Evolutionary conservation across 306 rosid species (phyloP).

Genomic region (Senna tora): DNA sequence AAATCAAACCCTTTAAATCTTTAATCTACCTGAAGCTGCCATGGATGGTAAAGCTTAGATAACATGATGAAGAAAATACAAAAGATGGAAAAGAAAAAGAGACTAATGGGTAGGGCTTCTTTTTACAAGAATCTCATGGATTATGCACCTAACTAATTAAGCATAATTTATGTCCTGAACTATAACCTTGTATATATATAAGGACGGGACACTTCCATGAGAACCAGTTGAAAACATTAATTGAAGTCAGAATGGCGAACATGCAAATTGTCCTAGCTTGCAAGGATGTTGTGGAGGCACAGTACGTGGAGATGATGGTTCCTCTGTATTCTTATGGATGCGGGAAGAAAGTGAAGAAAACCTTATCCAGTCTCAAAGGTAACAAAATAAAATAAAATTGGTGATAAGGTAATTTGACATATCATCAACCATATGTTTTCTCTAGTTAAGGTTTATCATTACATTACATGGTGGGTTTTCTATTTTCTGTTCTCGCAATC

Average conservation of each 20-base stretch:
- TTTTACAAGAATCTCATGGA: conserved; percentile 41
- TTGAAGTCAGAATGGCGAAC: conserved; percentile 49
- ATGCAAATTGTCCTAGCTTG: conserved; percentile 74
- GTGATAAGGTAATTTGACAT: conserved; percentile 8
- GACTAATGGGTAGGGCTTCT: background rate
- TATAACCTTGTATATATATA: conserved; percentile 34
- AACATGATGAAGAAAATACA: conserved; percentile 17
- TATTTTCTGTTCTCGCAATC: background rate
- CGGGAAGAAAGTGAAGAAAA: conserved; percentile 75
- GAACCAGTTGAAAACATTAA: conserved; percentile 13
- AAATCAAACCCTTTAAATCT: too few species aligned
- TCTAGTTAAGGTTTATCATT: background rate
- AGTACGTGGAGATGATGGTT: conserved; percentile 90
- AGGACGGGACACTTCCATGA: conserved; percentile 28
- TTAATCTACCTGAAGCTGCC: conserved; percentile 4
- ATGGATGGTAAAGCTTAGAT: conserved; percentile 14
- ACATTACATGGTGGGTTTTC: background rate
- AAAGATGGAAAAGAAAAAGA: conserved; percentile 6
- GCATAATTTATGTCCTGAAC: conserved; percentile 36
- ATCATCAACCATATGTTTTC: background rate
- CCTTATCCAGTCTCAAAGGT: conserved; percentile 78
- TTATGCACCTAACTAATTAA: conserved; percentile 23
- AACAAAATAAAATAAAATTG: background rate
- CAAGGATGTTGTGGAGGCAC: conserved; percentile 72
- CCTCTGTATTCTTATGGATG: conserved; percentile 90